Conservation (phyloP, 139 green algal species). For the Picochlorum costavermella region DNA sequence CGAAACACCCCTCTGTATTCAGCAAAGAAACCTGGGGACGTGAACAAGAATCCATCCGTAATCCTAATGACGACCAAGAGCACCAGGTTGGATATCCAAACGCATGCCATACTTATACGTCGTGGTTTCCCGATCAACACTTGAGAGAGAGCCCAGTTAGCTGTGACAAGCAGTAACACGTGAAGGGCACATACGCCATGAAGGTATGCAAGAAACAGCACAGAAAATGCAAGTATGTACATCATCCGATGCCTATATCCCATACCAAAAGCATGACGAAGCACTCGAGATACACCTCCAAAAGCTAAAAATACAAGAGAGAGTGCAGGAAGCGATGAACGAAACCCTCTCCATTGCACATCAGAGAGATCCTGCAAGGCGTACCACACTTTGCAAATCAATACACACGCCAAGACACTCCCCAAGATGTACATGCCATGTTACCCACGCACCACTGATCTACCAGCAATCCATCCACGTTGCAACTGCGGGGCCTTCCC, state of each 20-base stretch:
- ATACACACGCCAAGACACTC: background rate
- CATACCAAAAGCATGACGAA: background rate
- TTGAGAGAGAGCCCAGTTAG: conserved; percentile 27
- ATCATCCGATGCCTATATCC: conserved; percentile 4
- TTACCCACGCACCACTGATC: no score
- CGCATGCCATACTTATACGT: background rate
- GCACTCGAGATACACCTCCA: conserved; percentile 22
- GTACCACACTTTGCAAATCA: conserved; percentile 1
- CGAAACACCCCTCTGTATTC: conserved; percentile 44
- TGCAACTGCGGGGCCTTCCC: conserved; percentile 22
- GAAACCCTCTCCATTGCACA: conserved; percentile 68
- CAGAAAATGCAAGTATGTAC: conserved; percentile 20
- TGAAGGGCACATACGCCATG: conserved; percentile 39
- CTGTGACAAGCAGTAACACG: conserved; percentile 18
- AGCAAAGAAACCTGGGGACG: background rate
- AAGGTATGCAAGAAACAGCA: conserved; percentile 18
- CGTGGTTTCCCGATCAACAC: conserved; percentile 5
- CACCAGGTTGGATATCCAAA: conserved; percentile 17
- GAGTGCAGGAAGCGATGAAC: conserved; percentile 31
- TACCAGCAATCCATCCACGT: conserved; percentile 13
- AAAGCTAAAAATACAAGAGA: conserved; percentile 28
- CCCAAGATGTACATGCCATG: no score
- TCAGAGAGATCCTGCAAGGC: conserved; percentile 59
- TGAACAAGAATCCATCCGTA: conserved; percentile 30
- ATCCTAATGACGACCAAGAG: conserved; percentile 41